Base-by-base conservation (phyloP, 345 rosid genomes). In the Mangifera indica region DNA sequence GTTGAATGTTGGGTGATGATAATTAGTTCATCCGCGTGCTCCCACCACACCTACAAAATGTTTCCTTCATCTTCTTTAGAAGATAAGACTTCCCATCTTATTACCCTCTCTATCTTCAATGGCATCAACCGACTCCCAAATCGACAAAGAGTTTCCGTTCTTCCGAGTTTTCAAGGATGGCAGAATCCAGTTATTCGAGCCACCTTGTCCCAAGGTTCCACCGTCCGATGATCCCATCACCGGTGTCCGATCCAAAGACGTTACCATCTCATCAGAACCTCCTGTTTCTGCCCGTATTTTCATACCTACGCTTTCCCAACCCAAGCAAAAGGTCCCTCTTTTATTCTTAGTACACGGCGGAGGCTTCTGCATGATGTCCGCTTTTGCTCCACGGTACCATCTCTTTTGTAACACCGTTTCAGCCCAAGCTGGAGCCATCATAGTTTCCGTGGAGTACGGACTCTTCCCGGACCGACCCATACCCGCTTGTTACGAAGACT, bases 291-390 rank as follows among this genome's bases (percentile, higher is more conserved):
- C 81, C 63, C 80, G 85, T 13, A 24, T 84, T 56, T 84, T 82
- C 80, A 55, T 80, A 9, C 84, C 83, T 17, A 66, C 18, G 2
- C 7, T 75, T 66, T 25, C 46, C 0, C 18, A 74, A 69, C 80
- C 77, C 3, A 42, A 25, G 65, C 49, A 37, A 7, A 77, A 74
- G 29, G 52, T 81, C 73, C 83, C 83, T 60, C 69, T 81, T 68
- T 20, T 84, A 17, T 59, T 81, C 10, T 76, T 81, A 79, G 63
- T 79, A 69, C 87, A 81, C 44, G 85, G 85, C 24, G 85, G 83
- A 22, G 85, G 80, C 0, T 84, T 84, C 65, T 75, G 58, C 24
- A 60, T 73, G 72, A 46, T 48, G 10, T 81, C 83, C 32, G 81
- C 84, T 32, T 84, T 79, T 67, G 60, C 82, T 14, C 46, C 74